A percentile compares a stretch with the other conserved stretches of the same genome.
Conservation (phyloP, 2,329 filamentous ascomycete species). For the Sordariomycetes sp. region DNA sequence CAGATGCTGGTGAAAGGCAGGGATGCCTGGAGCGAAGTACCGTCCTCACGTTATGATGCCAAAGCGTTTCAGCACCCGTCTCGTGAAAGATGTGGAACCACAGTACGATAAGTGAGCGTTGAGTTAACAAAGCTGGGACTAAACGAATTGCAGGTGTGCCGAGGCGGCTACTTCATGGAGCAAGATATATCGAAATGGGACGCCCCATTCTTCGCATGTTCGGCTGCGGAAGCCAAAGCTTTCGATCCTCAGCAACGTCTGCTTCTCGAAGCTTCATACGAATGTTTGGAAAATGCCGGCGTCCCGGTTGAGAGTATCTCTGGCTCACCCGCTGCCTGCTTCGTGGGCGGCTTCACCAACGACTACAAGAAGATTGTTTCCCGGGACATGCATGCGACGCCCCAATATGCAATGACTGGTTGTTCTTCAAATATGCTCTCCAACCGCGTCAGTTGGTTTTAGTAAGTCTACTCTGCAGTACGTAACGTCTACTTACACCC, state of each 20-base stretch:
- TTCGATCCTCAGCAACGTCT: conserved; percentile 47
- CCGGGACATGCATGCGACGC: too few relatives aligned
- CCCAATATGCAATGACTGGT: too few relatives aligned
- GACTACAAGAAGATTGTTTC: conserved; percentile 22
- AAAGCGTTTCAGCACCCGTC: background rate
- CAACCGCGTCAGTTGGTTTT: too few relatives aligned
- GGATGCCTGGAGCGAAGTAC: background rate
- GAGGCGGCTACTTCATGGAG: conserved; percentile 30
- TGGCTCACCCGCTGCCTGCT: conserved; percentile 20
- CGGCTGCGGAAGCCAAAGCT: conserved; percentile 37
- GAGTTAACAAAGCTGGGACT: background rate
- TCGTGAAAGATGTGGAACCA: too few relatives aligned
- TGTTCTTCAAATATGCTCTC: too few relatives aligned
- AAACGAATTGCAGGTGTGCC: background rate
- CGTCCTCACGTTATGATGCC: background rate
- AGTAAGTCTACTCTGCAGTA: too few relatives aligned
- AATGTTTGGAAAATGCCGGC: conserved; percentile 42
- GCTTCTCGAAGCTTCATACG: conserved; percentile 42
- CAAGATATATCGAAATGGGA: conserved; percentile 38
- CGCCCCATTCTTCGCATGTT: conserved; percentile 41
- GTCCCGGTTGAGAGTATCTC: conserved; percentile 12
- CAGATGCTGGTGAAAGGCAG: background rate
- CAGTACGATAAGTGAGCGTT: background rate
- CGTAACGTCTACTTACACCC: too few relatives aligned
- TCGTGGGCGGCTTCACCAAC: conserved; percentile 25